phyloP scores from a whole-genome alignment of 139 green algal genomes.

The Deuterostichococcus epilithicus region DNA sequence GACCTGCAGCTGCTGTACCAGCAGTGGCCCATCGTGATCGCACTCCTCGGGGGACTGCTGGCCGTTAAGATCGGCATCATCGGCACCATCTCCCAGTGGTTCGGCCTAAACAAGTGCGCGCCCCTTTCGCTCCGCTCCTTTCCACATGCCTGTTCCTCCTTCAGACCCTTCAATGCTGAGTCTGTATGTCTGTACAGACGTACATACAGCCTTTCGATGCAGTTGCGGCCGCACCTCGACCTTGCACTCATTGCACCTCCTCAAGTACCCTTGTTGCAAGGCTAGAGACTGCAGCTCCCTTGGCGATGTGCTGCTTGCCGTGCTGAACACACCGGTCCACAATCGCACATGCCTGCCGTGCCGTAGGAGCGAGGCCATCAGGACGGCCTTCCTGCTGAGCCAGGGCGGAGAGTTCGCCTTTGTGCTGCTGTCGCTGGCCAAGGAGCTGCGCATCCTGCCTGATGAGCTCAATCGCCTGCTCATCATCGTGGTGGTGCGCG shows the following conservation, averaged over 20 bases:
- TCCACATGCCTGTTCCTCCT: neutral
- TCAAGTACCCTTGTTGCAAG: no score
- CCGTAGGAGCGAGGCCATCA: constrained; percentile 64
- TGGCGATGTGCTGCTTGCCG: no score
- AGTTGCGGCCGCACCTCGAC: no score
- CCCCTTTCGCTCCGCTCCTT: neutral
- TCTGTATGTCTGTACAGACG: no score
- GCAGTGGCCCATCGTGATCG: constrained; percentile 64
- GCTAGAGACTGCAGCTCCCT: neutral
- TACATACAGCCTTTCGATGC: no score
- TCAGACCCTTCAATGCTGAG: no score
- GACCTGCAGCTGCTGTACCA: constrained; percentile 63
- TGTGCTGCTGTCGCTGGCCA: constrained; percentile 87
- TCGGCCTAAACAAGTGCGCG: constrained; percentile 66
- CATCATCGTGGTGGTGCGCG: constrained; percentile 79
- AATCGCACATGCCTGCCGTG: neutral
- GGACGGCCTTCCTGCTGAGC: constrained; percentile 81
- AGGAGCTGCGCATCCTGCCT: constrained; percentile 74
- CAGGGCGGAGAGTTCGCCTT: constrained; percentile 99
- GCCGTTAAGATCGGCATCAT: constrained; percentile 85
- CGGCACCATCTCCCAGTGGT: constrained; percentile 51
- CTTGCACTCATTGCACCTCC: no score
- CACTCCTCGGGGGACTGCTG: constrained; percentile 76
- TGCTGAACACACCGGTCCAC: no score
- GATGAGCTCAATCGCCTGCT: constrained; percentile 85